Base-by-base conservation (phyloP, 2,329 filamentous ascomycete genomes). In the Fusarium anthophilum region DNA sequence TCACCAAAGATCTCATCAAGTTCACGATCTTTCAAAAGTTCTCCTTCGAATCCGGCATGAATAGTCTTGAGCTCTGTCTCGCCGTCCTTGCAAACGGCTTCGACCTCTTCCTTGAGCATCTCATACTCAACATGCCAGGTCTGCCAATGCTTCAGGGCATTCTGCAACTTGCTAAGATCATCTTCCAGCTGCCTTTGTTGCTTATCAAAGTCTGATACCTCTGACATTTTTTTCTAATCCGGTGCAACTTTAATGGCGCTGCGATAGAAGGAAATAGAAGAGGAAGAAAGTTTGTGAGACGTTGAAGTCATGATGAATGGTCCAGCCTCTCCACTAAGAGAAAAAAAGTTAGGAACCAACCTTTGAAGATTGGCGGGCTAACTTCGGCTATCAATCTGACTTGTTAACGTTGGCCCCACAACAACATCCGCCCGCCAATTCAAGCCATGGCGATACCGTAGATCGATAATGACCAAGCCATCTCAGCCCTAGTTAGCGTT, bases 71-170 rank as follows among this genome's bases (percentile, higher is more conserved):
- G 87, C 35, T 91, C 87, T 20, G 72, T 63, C 17, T 74, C 55
- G 37, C 84, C 82, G 63, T 88, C 82, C 57, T 85, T 83, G 47
- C 86, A 81, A 32, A 92, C 80, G 8, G 84, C 86, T 59, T 90
- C 83, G 37, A 98, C 89, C 78, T 97, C 94, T 80, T 97, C 94
- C 80, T 93, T 95, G 70, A 98, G 87, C 30, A 92, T 90, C 80
- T 98, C 94, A 82, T 98, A 98, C 81, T 98, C 96, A 54, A 93
- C 91, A 81, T 97, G 95, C 90, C 94, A 97, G 62, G 91, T 92
- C 73, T 94, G 93, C 96, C 96, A 99, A 84, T 97, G 92, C 71
- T 91, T 91, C 60, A 98, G 87, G 12, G 93, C 91, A 78, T 92
- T 90, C 63, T 90, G 90, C 26, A 98, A 88, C 80, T 94, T 77